Conservation (phyloP, 768 basidiomycete species). For the Auriscalpium vulgare region DNA sequence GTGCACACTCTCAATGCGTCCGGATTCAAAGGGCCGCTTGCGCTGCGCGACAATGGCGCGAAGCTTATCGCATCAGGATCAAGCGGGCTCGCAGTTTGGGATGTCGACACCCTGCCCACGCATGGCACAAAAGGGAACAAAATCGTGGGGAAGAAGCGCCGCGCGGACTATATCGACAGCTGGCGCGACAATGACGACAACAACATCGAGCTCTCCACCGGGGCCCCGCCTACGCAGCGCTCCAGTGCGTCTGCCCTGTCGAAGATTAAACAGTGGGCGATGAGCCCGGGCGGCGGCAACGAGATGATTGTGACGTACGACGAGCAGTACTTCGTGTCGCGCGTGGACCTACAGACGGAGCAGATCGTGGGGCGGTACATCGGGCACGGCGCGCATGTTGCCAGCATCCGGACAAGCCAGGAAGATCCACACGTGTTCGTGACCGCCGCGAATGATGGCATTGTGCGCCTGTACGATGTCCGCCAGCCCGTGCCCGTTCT, state of each 20-base stretch:
- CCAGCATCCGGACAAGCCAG: slow-evolving; percentile 26
- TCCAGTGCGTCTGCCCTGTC: not conserved
- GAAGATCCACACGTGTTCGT: slow-evolving; percentile 30
- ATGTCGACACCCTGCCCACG: slow-evolving; percentile 24
- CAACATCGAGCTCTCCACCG: slow-evolving; percentile 24
- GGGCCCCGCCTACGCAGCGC: slow-evolving; percentile 14
- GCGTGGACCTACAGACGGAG: slow-evolving; percentile 25
- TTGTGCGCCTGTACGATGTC: slow-evolving; percentile 31
- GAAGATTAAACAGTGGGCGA: not conserved
- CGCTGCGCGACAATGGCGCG: slow-evolving; percentile 20
- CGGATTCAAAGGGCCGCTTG: slow-evolving; percentile 23
- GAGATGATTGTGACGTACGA: not conserved
- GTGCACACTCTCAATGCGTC: slow-evolving; percentile 26
- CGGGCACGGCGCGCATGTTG: slow-evolving; percentile 29
- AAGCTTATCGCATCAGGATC: slow-evolving; percentile 26
- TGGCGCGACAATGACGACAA: slow-evolving; percentile 19
- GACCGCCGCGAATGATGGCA: slow-evolving; percentile 30
- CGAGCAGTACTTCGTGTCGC: slow-evolving; percentile 8
- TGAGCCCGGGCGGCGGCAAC: not conserved
- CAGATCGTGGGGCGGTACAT: slow-evolving; percentile 24
- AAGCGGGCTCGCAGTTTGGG: slow-evolving; percentile 29
- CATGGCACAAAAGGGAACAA: slow-evolving; percentile 20
- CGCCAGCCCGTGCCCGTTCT: slow-evolving; percentile 29
- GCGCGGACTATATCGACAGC: slow-evolving; percentile 5
- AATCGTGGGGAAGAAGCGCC: slow-evolving; percentile 17